These are phyloP conservation scores for Hibiscus syriacus DNA, from an alignment of 345 rosid species.

Conservation along the genomic window DNA sequence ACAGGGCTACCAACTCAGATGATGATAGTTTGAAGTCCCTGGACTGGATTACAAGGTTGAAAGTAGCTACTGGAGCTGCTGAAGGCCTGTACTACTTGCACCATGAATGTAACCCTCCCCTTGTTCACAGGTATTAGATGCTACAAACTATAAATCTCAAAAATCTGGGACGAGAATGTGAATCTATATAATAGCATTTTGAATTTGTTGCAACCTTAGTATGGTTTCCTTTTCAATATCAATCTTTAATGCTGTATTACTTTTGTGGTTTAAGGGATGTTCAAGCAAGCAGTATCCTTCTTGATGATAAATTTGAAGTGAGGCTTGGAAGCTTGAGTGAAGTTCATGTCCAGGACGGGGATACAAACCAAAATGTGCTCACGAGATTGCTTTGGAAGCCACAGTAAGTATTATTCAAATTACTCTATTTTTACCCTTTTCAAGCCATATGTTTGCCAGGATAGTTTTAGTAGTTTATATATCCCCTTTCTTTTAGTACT, in stretches of 20 bases:
- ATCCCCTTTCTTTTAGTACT: background rate
- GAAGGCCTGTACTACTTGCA: slow-evolving; percentile 81
- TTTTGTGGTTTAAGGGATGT: slow-evolving; percentile 59
- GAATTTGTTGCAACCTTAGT: background rate
- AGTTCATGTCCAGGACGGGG: slow-evolving; percentile 57
- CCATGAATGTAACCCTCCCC: slow-evolving; percentile 82
- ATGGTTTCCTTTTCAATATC: background rate
- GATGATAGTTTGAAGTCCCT: slow-evolving; percentile 60
- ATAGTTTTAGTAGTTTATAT: background rate
- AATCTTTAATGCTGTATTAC: slow-evolving; percentile 3
- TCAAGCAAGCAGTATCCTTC: slow-evolving; percentile 91
- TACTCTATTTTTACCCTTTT: slow-evolving; percentile 1
- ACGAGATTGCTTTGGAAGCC: slow-evolving; percentile 52
- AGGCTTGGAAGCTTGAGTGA: slow-evolving; percentile 87
- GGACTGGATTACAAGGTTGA: slow-evolving; percentile 93
- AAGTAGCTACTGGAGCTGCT: slow-evolving; percentile 82
- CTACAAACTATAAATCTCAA: background rate
- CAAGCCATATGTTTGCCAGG: slow-evolving; percentile 1
- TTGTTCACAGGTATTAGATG: slow-evolving; percentile 74
- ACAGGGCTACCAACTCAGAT: slow-evolving; percentile 39
- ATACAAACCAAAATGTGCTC: slow-evolving; percentile 55
- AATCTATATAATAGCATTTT: background rate
- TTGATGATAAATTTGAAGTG: slow-evolving; percentile 92
- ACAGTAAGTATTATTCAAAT: slow-evolving; percentile 49
- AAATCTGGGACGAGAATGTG: background rate